A percentile compares a stretch with the other conserved stretches of the same genome.
phyloP scores from a whole-genome alignment of 768 basidiomycete species.

The Tephrocybe rancida region DNA sequence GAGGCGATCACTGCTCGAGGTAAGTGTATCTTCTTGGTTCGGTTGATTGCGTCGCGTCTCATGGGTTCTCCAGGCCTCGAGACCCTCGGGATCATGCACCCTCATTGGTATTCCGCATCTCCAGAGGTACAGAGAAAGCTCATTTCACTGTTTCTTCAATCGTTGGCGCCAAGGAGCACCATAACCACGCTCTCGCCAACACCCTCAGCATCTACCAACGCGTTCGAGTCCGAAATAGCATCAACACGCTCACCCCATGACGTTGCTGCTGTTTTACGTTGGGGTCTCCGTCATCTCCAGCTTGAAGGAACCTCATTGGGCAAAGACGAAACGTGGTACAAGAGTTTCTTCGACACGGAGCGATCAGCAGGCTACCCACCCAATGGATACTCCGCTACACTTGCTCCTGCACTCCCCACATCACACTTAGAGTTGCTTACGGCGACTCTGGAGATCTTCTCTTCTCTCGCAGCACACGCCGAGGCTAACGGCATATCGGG shows the following conservation, averaged over 20 bases:
- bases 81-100: constrained; percentile 82
- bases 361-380: constrained; percentile 59
- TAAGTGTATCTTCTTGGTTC: constrained; percentile 29
- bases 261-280: constrained; percentile 78
- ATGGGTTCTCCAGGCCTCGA: constrained; percentile 60
- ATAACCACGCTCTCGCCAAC: constrained; percentile 54
- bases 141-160: constrained; percentile 72
- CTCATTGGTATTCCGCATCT: constrained; percentile 81
- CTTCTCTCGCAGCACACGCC: constrained; percentile 70
- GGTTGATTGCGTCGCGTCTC: constrained; percentile 11
- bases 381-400: constrained; percentile 60
- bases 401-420: constrained; percentile 61
- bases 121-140: constrained; percentile 67
- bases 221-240: constrained; percentile 67
- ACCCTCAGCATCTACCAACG: constrained; percentile 43
- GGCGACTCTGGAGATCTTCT: constrained; percentile 61
- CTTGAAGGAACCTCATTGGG: constrained; percentile 65
- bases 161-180: constrained; percentile 50
- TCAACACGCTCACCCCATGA: constrained; percentile 74
- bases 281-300: constrained; percentile 76
- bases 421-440: constrained; percentile 61
- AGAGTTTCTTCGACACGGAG: constrained; percentile 61
- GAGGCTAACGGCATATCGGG: constrained; percentile 77
- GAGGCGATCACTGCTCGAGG: constrained; percentile 66
- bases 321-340: constrained; percentile 69